Base-by-base conservation (phyloP, 208 protist species). In the Crithidia thermophila region DNA sequence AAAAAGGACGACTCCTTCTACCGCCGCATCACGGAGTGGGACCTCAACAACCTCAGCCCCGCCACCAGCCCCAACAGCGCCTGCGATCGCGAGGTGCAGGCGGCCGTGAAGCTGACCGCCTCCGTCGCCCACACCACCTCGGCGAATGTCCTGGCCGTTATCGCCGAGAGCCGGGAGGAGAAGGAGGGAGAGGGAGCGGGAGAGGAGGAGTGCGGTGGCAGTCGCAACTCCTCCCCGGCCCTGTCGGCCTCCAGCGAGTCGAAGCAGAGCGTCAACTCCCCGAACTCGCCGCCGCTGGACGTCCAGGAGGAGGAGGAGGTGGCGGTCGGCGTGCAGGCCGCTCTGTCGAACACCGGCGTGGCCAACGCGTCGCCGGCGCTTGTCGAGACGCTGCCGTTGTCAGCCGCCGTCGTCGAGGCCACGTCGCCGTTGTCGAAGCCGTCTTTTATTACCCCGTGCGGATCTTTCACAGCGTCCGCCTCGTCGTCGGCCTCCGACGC, bases 211-310 rank as follows among this genome's bases (percentile, higher is more conserved):
- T 2, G 58, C 57, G 25, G 39, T 27, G 20, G 42, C 45, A 61
- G 55, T 27, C 10, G 43, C 30, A 2, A 33, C 21, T 64, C 45
- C 31, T 64, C 58, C 0, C 58, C 43, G 21, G 45, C 58, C 0
- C 45, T 64, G 23, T 64, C 43, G 0, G 43, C 40, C 4, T 53
- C 45, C 2, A 23, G 21, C 0, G 45, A 30, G 58, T 43, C 43
- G 43, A 51, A 64, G 58, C 58, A 53, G 45, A 64, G 43, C 13
- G 40, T 43, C 2, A 43, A 64, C 33, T 64, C 58, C 4, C 58
- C 43, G 3, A 53, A 31, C 28, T 53, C 45, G 7, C 30, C 43
- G 3, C 3, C 43, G 40, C 45, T 53, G 37, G 18, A 20, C 3
- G 58, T 53, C 1, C 45, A 40, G 27, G 28, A 51, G 28, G 8